Conservation (phyloP, 257 asterid genomes). For the Thymus quinquecostatus region DNA sequence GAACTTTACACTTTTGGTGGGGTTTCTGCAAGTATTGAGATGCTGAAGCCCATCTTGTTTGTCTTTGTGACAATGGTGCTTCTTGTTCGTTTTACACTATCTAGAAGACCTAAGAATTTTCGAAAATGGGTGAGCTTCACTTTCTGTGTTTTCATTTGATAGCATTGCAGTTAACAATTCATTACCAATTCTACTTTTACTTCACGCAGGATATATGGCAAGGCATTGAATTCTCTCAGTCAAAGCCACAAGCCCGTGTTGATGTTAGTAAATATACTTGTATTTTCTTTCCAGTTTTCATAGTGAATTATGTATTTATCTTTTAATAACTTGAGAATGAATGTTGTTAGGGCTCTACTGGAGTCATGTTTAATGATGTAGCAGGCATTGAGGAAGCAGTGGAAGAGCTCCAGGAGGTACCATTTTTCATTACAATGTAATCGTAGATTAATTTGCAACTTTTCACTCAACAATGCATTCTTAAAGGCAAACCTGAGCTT, state of each 20-base stretch:
- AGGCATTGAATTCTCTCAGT: constrained; percentile 97
- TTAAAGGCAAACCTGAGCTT: neutral
- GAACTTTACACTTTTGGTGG: constrained; percentile 81
- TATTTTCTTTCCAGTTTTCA: constrained; percentile 16
- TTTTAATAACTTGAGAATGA: constrained; percentile 32
- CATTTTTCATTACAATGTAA: constrained; percentile 9
- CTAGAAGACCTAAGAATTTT: constrained; percentile 94
- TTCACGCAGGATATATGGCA: constrained; percentile 96
- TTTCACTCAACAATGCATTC: neutral
- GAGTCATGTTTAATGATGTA: constrained; percentile 86
- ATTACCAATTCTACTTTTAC: constrained; percentile 30
- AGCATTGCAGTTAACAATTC: constrained; percentile 22
- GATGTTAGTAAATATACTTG: constrained; percentile 65
- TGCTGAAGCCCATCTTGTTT: constrained; percentile 74
- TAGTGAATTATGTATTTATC: constrained; percentile 20
- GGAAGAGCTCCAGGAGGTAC: constrained; percentile 98
- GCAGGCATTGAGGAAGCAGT: constrained; percentile 99
- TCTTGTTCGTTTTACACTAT: constrained; percentile 90
- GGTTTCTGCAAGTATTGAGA: constrained; percentile 71
- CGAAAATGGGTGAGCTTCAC: constrained; percentile 80
- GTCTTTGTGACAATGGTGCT: constrained; percentile 83
- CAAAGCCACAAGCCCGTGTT: constrained; percentile 98
- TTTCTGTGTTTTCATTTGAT: constrained; percentile 33
- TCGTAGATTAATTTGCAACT: constrained; percentile 22
- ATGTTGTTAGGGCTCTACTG: constrained; percentile 84